Percentiles rank a stretch among this genome's conserved stretches.
These are phyloP conservation scores for Colletotrichum salicis DNA, from an alignment of 2,329 filamentous ascomycete species.

Conservation along the genomic window DNA sequence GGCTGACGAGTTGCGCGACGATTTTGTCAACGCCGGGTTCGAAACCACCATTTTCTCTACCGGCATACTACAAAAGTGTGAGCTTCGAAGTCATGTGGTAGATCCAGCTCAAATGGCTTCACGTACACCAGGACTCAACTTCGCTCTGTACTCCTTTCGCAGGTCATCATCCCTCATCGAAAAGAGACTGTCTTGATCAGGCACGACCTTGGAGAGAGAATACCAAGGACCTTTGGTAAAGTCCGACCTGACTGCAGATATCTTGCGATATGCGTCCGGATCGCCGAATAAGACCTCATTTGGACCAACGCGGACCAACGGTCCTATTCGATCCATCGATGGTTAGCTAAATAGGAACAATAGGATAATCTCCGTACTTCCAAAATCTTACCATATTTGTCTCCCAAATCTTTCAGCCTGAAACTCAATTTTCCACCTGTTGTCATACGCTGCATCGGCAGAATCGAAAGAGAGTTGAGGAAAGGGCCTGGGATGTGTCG, in stretches of 20 bases:
- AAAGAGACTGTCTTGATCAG: slow-evolving; percentile 33
- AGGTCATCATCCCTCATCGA: slow-evolving; percentile 35
- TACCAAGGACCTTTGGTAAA: slow-evolving; percentile 37
- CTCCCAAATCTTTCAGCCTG: slow-evolving; percentile 19
- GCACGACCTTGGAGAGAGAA: slow-evolving; percentile 27
- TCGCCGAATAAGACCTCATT: slow-evolving; percentile 38
- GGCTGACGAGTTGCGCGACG: slow-evolving; percentile 15
- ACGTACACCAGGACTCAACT: slow-evolving; percentile 33
- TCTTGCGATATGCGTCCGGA: slow-evolving; percentile 19
- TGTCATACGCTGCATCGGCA: slow-evolving; percentile 40
- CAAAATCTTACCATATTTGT: slow-evolving; percentile 12
- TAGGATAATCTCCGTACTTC: too few relatives aligned
- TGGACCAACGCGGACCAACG: slow-evolving; percentile 36
- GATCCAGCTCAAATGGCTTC: background rate
- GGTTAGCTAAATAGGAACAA: slow-evolving; percentile 32
- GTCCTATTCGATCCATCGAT: slow-evolving; percentile 39
- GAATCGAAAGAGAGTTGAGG: slow-evolving; percentile 44
- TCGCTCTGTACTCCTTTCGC: slow-evolving; percentile 31
- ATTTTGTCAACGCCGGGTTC: slow-evolving; percentile 21
- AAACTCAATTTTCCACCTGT: slow-evolving; percentile 21
- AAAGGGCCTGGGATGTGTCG: slow-evolving; percentile 47
- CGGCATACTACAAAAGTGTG: slow-evolving; percentile 10
- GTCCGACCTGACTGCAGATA: slow-evolving; percentile 28
- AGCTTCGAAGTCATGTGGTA: background rate
- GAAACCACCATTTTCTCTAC: slow-evolving; percentile 30